Base-by-base conservation (phyloP, 1,284 basidiomycete species). In the Apiotrichum siamense region DNA sequence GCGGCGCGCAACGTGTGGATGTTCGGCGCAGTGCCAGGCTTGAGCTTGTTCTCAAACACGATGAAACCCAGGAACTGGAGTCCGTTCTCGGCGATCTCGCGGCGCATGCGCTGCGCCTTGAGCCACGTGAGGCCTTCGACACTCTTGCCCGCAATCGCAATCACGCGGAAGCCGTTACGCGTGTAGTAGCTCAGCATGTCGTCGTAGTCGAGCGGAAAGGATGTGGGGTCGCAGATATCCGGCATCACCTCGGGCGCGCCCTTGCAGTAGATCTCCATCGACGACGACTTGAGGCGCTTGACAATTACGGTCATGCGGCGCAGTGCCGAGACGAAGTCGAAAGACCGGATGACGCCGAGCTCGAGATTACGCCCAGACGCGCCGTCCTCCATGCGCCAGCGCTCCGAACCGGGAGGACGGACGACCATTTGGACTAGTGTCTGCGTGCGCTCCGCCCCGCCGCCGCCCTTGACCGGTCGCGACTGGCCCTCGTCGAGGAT, bases 41-140 rank as follows among this genome's bases (percentile, higher is more conserved):
- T 99, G 57, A 99, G 79, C 76, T 97, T 92, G 78, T 99, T 99
- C 74, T 99, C 96, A 66, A 99, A 99, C 50, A 99, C 93, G 67
- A 98, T 87, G 39, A 99, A 78, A 7, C 96, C 96, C 13, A 98
- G 80, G 77, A 99, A 99, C 44, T 84, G 85, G 10, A 99, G 78
- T 35, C 83, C 83, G 12, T 85, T 88, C 70, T 99, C 96, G 18
- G 92, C 94, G 74, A 94, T 88, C 67, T 97, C 94, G 33, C 94
- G 81, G 71, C 89, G 92, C 83, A 99, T 86, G 44, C 89, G 83
- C 73, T 99, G 96, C 1, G 96, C 96, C 69, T 88, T 97, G 59
- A 98, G 80, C 96, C 96, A 99, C 7, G 93, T 88, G 55, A 99
- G 75, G 5, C 88, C 86, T 37, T 96, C 87, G 57, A 98, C 83